Percentiles rank a stretch among this genome's conserved stretches.
Evolutionary conservation across 352 stramenopile genomes (phyloP).

Genomic region (Globisporangium nagaii): DNA sequence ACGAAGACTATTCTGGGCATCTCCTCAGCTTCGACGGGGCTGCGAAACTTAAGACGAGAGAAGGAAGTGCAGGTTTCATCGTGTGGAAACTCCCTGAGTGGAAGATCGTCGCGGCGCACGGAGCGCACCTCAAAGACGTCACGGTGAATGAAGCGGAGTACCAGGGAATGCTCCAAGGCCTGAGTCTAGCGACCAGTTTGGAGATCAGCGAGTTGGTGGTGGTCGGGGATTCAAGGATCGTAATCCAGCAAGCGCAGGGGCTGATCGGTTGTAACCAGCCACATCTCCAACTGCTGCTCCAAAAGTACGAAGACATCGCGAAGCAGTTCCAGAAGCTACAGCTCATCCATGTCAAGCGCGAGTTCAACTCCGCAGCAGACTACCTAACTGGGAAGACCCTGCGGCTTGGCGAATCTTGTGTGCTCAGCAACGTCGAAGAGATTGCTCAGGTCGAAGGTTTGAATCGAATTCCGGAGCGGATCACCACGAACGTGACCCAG

Average conservation of each 20-base stretch:
- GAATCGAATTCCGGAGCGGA: background rate
- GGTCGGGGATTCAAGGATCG: constrained; percentile 13
- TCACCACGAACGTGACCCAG: background rate
- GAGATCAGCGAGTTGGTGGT: constrained; percentile 8
- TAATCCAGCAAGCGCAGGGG: constrained; percentile 10
- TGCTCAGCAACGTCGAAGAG: background rate
- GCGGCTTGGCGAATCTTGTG: background rate
- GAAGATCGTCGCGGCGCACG: constrained; percentile 11
- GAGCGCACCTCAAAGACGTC: constrained; percentile 3
- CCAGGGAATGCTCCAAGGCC: constrained; percentile 8
- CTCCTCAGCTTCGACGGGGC: constrained; percentile 19
- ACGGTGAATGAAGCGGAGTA: constrained; percentile 25
- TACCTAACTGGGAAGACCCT: background rate
- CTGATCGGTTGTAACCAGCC: constrained; percentile 11
- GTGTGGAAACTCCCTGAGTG: constrained; percentile 14
- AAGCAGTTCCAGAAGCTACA: background rate
- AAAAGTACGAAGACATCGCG: background rate
- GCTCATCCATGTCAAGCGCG: constrained; percentile 1
- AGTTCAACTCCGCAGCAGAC: constrained; percentile 8
- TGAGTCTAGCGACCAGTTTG: background rate
- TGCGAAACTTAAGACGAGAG: constrained; percentile 4
- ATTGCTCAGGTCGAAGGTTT: background rate
- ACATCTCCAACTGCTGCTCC: constrained; percentile 2
- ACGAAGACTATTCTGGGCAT: background rate
- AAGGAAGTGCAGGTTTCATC: constrained; percentile 13